Evolutionary conservation across 768 basidiomycete species (phyloP).

Genomic region (Infundibulicybe gibba): DNA sequence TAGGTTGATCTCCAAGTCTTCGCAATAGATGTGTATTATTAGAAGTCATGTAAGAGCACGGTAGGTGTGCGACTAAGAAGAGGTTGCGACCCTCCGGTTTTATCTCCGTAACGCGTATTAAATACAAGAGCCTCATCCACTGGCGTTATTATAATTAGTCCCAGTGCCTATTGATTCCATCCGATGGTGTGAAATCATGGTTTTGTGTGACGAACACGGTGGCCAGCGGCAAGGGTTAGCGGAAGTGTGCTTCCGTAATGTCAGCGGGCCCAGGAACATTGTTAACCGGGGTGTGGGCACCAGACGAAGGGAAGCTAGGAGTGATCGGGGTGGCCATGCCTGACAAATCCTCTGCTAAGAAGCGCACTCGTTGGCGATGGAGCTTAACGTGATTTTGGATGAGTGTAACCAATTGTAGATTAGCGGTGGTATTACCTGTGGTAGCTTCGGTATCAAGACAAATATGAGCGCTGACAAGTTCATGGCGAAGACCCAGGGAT

Average conservation of each 20-base stretch:
- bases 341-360: conserved; percentile 63
- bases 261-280: conserved; percentile 24
- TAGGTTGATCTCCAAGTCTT: conserved; percentile 22
- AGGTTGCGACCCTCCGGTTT: conserved; percentile 15
- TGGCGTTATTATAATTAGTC: background rate
- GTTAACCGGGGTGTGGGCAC: conserved; percentile 37
- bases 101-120: conserved; percentile 20
- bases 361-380: conserved; percentile 79
- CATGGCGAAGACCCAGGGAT: conserved; percentile 89
- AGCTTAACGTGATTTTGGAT: conserved; percentile 40
- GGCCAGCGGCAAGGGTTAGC: conserved; percentile 6
- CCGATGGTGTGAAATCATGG: conserved; percentile 4
- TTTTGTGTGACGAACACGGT: background rate
- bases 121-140: conserved; percentile 20
- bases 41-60: conserved; percentile 20
- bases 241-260: conserved; percentile 49
- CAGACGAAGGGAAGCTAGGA: conserved; percentile 53
- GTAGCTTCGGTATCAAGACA: conserved; percentile 93
- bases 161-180: background rate
- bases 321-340: conserved; percentile 66
- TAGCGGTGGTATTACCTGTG: conserved; percentile 57
- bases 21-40: conserved; percentile 29
- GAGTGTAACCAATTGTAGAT: conserved; percentile 10
- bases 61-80: conserved; percentile 21
- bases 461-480: conserved; percentile 79